phyloP scores from a whole-genome alignment of 2,329 filamentous ascomycete genomes.

The Akanthomyces lecanii region DNA sequence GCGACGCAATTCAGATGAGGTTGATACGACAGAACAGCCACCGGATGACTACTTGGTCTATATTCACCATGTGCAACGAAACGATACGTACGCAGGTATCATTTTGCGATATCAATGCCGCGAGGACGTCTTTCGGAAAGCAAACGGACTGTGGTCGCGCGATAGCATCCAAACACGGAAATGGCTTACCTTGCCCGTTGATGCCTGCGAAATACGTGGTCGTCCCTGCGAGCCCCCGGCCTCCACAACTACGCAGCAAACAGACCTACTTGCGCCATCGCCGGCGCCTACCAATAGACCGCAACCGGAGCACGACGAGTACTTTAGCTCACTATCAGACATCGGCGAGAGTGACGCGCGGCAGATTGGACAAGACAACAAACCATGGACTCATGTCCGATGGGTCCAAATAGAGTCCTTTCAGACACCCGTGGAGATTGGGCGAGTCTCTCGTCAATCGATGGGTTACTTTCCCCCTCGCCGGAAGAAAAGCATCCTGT shows the following conservation, averaged over 20 bases:
- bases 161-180: conserved; percentile 84
- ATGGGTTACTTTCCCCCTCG: conserved; percentile 91
- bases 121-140: conserved; percentile 74
- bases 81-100: conserved; percentile 86
- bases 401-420: conserved; percentile 78
- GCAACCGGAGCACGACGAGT: conserved; percentile 35
- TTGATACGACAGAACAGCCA: conserved; percentile 49
- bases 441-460: conserved; percentile 71
- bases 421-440: conserved; percentile 73
- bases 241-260: conserved; percentile 34
- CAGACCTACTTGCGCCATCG: conserved; percentile 51
- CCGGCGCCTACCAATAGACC: conserved; percentile 32
- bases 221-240: conserved; percentile 57
- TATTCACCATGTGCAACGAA: conserved; percentile 75
- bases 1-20: conserved; percentile 64
- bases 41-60: conserved; percentile 79
- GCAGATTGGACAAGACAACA: conserved; percentile 48
- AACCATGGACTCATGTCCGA: conserved; percentile 78
- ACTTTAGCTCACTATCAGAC: conserved; percentile 36
- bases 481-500: conserved; percentile 74
- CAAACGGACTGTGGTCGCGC: conserved; percentile 92
- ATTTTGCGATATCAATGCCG: conserved; percentile 87
- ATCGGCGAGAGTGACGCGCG: conserved; percentile 26
- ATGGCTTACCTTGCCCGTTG: conserved; percentile 78
- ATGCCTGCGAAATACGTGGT: conserved; percentile 81